Evolutionary conservation across 257 asterid species (phyloP), one percentile per base, ranked within the genome.

Genomic region (Rhazya stricta): DNA sequence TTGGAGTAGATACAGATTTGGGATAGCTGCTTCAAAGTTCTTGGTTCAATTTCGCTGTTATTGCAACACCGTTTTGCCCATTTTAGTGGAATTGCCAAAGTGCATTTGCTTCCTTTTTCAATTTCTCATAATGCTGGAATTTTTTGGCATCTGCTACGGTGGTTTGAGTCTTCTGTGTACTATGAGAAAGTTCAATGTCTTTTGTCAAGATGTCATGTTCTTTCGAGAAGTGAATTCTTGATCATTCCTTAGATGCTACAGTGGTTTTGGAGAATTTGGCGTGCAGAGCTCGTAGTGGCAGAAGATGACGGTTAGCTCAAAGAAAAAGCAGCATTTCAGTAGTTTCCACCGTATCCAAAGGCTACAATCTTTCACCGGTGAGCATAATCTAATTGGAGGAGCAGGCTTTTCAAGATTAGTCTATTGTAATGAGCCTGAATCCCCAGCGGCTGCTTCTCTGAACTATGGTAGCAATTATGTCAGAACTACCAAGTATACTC

Each of bases 381-480:
- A 83, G 56, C 85, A 83, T 39, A 79, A 83, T 16, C 90, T 80
- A 81, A 88, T 90, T 78, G 93, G 96, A 50, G 86, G 93, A 18
- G 87, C 94, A 3, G 96, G 94, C 25, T 90, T 85, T 67, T 90
- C 92, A 37, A 84, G 96, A 68, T 79, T 87, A 74, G 92, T 90
- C 51, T 81, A 69, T 67, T 87, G 96, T 82, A 90, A 88, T 50
- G 89, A 87, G 19, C 81, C 88, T n/a, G 80, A 71, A 34, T 71
- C 79, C 16, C 46, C 71, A 42, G 94, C 84, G 54, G 81, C 86
- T 29, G 69, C 79, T 74, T 51, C 79, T 42, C 72, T 79, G 72
- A 81, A 71, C 23, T 88, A 86, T 70, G 87, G 81, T 3, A 83
- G 81, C 18, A 88, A 88, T 80, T 88, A 88, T 75, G 92, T 90